These are phyloP conservation scores for Corylus americana DNA, from an alignment of 306 rosid species.

Conservation along the genomic window DNA sequence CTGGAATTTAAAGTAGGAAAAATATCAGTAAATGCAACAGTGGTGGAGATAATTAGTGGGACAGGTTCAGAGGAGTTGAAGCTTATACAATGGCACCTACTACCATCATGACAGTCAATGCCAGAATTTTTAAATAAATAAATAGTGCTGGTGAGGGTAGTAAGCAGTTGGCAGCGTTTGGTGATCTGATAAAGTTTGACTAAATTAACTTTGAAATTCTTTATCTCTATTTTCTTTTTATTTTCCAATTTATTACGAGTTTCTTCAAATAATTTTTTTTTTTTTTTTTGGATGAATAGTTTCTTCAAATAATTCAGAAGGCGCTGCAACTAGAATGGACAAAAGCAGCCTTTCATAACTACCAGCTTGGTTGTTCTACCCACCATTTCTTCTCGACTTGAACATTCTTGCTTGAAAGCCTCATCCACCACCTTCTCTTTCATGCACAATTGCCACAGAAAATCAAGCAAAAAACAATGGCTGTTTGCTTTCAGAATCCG, in stretches of 20 bases:
- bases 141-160: not conserved
- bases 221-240: too few species aligned
- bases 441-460: conserved; percentile 17
- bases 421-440: conserved; percentile 17
- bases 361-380: conserved; percentile 46
- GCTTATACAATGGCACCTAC: too few species aligned
- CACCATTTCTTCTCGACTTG: conserved; percentile 29
- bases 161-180: conserved; percentile 10
- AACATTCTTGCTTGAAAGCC: conserved; percentile 8
- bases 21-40: too few species aligned
- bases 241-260: too few species aligned
- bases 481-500: conserved; percentile 43
- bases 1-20: too few species aligned
- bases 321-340: not conserved
- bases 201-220: not conserved
- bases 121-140: too few species aligned
- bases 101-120: too few species aligned
- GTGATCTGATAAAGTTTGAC: conserved; percentile 1
- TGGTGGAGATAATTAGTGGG: too few species aligned
- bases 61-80: too few species aligned
- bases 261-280: too few species aligned
- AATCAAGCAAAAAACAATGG: conserved; percentile 33
- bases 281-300: too few species aligned
- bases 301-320: not conserved
- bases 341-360: conserved; percentile 11